A percentile compares a stretch with the other conserved stretches of the same genome.
These are phyloP conservation scores for Sclerospora graminicola DNA, from an alignment of 352 stramenopile species.

Conservation along the genomic window DNA sequence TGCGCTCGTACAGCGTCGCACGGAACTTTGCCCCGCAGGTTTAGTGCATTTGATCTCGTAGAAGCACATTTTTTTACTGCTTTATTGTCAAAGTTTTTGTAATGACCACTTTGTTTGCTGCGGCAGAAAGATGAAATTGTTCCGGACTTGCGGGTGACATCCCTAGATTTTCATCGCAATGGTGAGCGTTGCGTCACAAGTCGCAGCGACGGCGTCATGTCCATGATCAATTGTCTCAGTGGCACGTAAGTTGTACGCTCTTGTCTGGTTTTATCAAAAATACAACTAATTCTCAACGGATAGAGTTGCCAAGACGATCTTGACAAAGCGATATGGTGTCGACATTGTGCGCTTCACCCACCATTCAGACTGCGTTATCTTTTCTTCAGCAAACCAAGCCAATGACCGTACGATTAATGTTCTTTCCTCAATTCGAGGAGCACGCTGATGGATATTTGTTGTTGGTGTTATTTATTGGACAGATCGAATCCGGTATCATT, in stretches of 20 bases:
- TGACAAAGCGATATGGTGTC: conserved; percentile 77
- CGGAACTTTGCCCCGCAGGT: conserved; percentile 62
- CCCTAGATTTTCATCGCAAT: conserved; percentile 73
- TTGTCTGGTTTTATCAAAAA: neutral
- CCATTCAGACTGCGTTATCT: conserved; percentile 79
- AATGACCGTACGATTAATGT: conserved; percentile 46
- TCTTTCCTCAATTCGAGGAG: neutral
- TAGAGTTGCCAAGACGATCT: conserved; percentile 78
- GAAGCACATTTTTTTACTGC: neutral
- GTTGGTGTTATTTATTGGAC: neutral
- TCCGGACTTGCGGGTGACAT: conserved; percentile 40
- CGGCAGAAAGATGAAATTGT: conserved; percentile 48
- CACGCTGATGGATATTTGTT: neutral
- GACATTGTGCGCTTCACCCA: conserved; percentile 74
- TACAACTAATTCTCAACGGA: neutral
- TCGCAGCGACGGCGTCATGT: conserved; percentile 69
- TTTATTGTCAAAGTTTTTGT: neutral
- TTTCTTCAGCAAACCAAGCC: conserved; percentile 60
- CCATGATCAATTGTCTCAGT: conserved; percentile 74
- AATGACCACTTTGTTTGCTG: neutral
- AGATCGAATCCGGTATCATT: conserved; percentile 84
- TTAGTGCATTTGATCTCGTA: neutral
- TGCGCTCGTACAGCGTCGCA: conserved; percentile 57
- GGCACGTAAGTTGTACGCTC: conserved; percentile 44
- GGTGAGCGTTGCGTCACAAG: conserved; percentile 68